Evolutionary conservation across 805 yeast species (phyloP), one percentile per base, ranked within the genome.

Genomic region (Candida quercuum): DNA sequence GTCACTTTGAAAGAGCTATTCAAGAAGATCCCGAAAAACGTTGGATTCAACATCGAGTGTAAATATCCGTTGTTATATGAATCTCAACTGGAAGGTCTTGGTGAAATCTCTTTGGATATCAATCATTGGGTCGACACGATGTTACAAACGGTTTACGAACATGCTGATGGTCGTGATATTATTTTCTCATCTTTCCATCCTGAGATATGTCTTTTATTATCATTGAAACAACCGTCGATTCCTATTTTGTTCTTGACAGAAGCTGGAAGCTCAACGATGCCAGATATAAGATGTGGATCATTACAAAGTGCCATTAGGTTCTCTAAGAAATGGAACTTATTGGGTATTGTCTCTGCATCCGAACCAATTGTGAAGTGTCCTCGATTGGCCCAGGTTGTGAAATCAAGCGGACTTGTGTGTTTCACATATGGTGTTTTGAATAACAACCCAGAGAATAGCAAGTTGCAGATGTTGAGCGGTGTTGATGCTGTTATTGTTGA

Each of bases 401-500:
- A 91, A 58, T 79, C 87, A 13, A 76, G 84, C 35, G 97, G 97
- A 0, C 70, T 91, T 45, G 96, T 89, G 11, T 89, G 96, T 61
- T 91, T 91, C 39, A 86, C 96, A 0, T 91, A 91, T 51, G 98
- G 98, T 21, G 71, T 74, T 1, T 71, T 74, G 56, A 91, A 91
- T 59, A 91, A 91, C 52, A 78, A 77, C 25, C 96, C 97, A 0
- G 87, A 76, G 40, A 78, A 79, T 43, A 88, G 95, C 21, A 79
- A 78, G 48, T 66, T 84, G 40, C 96, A 91, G 60, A 81, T 91
- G 81, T 78, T 77, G 45, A 89, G 94, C 4, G 98, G 98, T 8
- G 96, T 91, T 11, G 98, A 91, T 67, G 99, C 99, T 0, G 97
- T 91, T n/a, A 91, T 91, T 62, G 97, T 86, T 3, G 98, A 91